Conservation (phyloP, 345 rosid species). For the Boechera stricta region DNA sequence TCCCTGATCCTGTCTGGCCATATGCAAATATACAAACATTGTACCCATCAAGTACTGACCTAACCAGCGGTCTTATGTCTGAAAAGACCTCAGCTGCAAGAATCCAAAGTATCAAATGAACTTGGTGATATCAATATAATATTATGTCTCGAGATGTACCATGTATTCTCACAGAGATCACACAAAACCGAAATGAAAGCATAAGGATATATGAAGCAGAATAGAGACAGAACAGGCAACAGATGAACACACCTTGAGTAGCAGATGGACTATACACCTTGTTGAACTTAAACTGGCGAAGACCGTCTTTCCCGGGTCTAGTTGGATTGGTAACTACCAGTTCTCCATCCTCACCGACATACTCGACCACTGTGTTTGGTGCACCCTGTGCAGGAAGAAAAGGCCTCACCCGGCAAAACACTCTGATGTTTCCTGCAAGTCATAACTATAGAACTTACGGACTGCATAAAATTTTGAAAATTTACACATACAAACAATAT, state of each 20-base stretch:
- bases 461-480: neutral
- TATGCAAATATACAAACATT: conserved; percentile 95
- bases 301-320: conserved; percentile 79
- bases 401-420: conserved; percentile 85
- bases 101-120: conserved; percentile 23
- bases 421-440: conserved; percentile 87
- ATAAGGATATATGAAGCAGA: neutral
- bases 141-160: neutral
- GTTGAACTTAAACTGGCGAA: conserved; percentile 70
- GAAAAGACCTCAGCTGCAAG: conserved; percentile 77
- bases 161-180: neutral
- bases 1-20: conserved; percentile 99
- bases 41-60: conserved; percentile 85
- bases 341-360: conserved; percentile 81
- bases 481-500: neutral
- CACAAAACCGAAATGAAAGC: conserved; percentile 1
- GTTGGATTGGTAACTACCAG: conserved; percentile 69
- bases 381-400: conserved; percentile 66
- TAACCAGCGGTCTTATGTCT: conserved; percentile 73
- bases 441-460: conserved; percentile 27
- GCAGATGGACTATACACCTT: conserved; percentile 72
- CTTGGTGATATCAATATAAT: conserved; percentile 31
- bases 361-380: conserved; percentile 61
- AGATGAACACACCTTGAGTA: conserved; percentile 72
- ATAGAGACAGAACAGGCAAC: conserved; percentile 2